These are phyloP conservation scores for Nigrograna mackinnonii DNA, from an alignment of 2,329 filamentous ascomycete genomes.

Conservation along the genomic window DNA sequence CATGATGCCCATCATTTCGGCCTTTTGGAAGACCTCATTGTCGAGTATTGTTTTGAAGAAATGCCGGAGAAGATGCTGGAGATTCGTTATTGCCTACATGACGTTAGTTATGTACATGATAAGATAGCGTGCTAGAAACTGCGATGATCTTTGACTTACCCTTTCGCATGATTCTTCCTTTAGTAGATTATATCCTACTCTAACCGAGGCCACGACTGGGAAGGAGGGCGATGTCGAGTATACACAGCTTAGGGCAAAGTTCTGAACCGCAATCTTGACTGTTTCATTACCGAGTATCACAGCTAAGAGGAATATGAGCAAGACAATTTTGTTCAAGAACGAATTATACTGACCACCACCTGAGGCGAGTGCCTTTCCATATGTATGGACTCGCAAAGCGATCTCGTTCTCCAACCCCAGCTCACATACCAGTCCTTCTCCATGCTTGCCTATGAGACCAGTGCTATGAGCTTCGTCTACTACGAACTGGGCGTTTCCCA, in stretches of 20 bases:
- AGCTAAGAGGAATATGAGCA: background rate
- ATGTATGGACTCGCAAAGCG: conserved; percentile 23
- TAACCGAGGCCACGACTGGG: conserved; percentile 3
- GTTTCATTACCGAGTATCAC: conserved; percentile 7
- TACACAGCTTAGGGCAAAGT: background rate
- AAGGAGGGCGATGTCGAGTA: conserved; percentile 4
- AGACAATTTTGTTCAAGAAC: background rate
- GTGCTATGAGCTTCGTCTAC: conserved; percentile 70
- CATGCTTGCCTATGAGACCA: conserved; percentile 58
- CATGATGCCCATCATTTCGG: conserved; percentile 1
- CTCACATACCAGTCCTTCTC: conserved; percentile 47
- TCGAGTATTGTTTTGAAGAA: conserved; percentile 7
- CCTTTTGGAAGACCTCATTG: conserved; percentile 2
- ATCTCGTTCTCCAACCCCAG: conserved; percentile 24
- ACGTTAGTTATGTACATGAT: background rate
- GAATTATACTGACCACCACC: conserved; percentile 15
- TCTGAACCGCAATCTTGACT: background rate
- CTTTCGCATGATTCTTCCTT: background rate
- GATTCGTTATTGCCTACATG: background rate
- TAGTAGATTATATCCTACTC: conserved; percentile 3
- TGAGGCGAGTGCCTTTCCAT: conserved; percentile 22
- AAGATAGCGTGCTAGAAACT: background rate
- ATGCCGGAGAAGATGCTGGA: background rate
- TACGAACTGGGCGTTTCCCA: conserved; percentile 63
- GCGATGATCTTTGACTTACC: background rate